Conservation (phyloP, 345 rosid species). For the Carallia pectinifolia region DNA sequence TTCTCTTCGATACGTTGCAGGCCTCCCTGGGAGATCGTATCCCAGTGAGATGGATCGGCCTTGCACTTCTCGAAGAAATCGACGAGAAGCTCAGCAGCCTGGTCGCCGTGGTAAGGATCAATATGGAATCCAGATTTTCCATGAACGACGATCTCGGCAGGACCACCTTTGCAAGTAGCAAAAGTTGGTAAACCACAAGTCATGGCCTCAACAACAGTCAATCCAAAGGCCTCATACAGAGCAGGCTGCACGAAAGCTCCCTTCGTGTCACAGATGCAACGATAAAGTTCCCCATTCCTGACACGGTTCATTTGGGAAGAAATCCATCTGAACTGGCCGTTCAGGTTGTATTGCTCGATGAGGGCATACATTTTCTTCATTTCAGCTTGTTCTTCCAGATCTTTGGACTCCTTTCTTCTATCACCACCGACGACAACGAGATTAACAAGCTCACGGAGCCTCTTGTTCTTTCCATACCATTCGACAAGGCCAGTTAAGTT, state of each 20-base stretch:
- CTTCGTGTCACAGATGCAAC: conserved; percentile 48
- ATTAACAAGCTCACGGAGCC: conserved; percentile 47
- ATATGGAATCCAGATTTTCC: conserved; percentile 57
- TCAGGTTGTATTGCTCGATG: conserved; percentile 43
- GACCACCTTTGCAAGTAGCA: conserved; percentile 61
- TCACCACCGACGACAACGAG: conserved; percentile 52
- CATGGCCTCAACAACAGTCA: conserved; percentile 58
- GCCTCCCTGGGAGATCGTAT: conserved; percentile 43
- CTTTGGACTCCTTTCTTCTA: conserved; percentile 38
- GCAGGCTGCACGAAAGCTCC: conserved; percentile 56
- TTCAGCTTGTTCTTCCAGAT: conserved; percentile 53
- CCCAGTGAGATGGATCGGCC: conserved; percentile 42
- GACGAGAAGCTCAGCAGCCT: conserved; percentile 35
- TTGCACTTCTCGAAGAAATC: conserved; percentile 41
- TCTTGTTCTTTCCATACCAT: conserved; percentile 42
- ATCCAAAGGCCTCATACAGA: conserved; percentile 58
- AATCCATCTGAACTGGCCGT: conserved; percentile 55
- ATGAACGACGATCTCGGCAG: conserved; percentile 51
- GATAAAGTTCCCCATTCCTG: conserved; percentile 58
- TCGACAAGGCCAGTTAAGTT: conserved; percentile 59
- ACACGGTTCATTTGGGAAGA: conserved; percentile 56
- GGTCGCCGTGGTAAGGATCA: conserved; percentile 49
- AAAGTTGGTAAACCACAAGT: conserved; percentile 57
- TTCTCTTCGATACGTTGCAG: conserved; percentile 50
- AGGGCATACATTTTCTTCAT: conserved; percentile 48